phyloP scores from a whole-genome alignment of 2,329 filamentous ascomycete species.

The Fusarium buxicola region DNA sequence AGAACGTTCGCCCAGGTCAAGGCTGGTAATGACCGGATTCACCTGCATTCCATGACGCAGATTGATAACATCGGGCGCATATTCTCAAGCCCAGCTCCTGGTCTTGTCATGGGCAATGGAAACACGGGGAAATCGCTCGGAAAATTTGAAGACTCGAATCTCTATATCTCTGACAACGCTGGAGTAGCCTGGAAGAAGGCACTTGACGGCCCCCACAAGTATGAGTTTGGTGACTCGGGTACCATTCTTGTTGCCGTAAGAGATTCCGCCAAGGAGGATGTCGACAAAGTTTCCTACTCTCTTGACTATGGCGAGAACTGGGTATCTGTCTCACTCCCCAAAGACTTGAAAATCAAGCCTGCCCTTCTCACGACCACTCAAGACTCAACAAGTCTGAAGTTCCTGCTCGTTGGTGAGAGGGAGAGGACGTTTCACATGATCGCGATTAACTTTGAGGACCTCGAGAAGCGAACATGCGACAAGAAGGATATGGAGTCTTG shows the following conservation, averaged over 20 bases:
- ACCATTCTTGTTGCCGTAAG: constrained; percentile 86
- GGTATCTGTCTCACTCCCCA: constrained; percentile 76
- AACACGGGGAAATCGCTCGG: constrained; percentile 84
- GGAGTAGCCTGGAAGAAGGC: constrained; percentile 85
- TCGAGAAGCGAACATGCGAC: constrained; percentile 84
- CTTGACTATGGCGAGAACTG: constrained; percentile 90
- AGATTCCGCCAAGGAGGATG: constrained; percentile 74
- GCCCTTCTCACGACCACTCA: constrained; percentile 85
- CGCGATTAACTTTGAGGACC: constrained; percentile 83
- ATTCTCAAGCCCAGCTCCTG: constrained; percentile 93
- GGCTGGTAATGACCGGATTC: constrained; percentile 75
- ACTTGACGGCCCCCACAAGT: constrained; percentile 87
- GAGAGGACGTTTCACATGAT: constrained; percentile 72
- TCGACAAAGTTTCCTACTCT: constrained; percentile 76
- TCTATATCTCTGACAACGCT: constrained; percentile 92
- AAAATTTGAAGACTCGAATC: constrained; percentile 77
- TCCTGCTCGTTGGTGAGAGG: constrained; percentile 78
- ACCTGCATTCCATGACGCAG: constrained; percentile 93
- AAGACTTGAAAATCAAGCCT: constrained; percentile 75
- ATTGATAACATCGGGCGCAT: constrained; percentile 84
- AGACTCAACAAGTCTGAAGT: constrained; percentile 93
- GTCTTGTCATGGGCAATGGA: constrained; percentile 92
- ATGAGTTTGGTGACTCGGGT: constrained; percentile 95
- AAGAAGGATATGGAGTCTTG: constrained; percentile 87
- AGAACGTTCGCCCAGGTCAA: constrained; percentile 83